A percentile compares a stretch with the other conserved stretches of the same genome.
Evolutionary conservation across 2,329 filamentous ascomycete species (phyloP).

Genomic region (Aspergillus ruber): DNA sequence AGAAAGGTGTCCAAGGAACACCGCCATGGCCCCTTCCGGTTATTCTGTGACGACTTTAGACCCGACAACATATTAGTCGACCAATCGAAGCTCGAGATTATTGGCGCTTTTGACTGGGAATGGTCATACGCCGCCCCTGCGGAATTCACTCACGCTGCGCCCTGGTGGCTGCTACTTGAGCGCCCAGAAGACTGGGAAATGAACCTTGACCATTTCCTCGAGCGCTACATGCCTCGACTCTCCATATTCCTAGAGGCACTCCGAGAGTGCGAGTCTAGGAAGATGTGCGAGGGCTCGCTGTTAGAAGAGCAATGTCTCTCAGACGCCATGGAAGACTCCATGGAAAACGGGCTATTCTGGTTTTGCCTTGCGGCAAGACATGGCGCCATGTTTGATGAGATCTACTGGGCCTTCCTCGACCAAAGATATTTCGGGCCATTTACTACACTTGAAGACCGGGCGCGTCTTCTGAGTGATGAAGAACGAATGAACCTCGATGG

Average conservation of each 20-base stretch:
- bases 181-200: conserved; percentile 18
- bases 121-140: conserved; percentile 17
- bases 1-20: conserved; percentile 2
- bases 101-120: conserved; percentile 17
- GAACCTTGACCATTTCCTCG: conserved; percentile 18
- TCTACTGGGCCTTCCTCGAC: conserved; percentile 25
- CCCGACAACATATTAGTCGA: conserved; percentile 15
- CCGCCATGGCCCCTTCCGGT: conserved; percentile 16
- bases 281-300: conserved; percentile 12
- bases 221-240: conserved; percentile 16
- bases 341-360: conserved; percentile 24
- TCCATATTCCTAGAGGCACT: conserved; percentile 20
- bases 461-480: conserved; percentile 16
- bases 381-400: conserved; percentile 23
- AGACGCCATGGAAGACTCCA: conserved; percentile 15
- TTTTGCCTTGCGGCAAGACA: conserved; percentile 19
- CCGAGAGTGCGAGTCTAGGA: conserved; percentile 16
- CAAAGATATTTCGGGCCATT: conserved; percentile 18
- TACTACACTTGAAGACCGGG: conserved; percentile 17
- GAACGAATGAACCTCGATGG: conserved; percentile 15
- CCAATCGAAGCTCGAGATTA: conserved; percentile 7
- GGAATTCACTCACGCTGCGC: conserved; percentile 15
- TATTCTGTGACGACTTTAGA: conserved; percentile 19
- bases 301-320: conserved; percentile 16
- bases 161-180: conserved; percentile 19